Conservation (phyloP, 2,329 filamentous ascomycete genomes). For the Cadophora gregata region DNA sequence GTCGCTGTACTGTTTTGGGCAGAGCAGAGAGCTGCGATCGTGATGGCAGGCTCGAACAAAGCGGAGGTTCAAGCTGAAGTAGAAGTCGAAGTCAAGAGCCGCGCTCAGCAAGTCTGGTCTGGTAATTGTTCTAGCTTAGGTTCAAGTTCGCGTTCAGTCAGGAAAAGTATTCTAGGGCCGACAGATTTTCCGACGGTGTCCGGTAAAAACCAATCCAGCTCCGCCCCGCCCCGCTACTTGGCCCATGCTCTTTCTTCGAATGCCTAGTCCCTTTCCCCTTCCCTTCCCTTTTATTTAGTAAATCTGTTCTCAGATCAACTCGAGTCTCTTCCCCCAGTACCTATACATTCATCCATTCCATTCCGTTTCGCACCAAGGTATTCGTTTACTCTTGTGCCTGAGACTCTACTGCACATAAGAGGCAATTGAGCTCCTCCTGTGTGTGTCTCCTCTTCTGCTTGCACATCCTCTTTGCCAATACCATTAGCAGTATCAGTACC, state of each 20-base stretch:
- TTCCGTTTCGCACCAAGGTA: constrained; percentile 36
- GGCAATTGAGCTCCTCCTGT: constrained; percentile 17
- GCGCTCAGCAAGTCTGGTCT: neutral
- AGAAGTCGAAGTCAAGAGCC: constrained; percentile 14
- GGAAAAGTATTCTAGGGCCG: constrained; percentile 17
- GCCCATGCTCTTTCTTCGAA: neutral
- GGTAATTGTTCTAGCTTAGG: neutral
- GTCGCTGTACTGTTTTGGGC: too few relatives aligned
- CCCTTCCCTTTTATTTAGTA: constrained; percentile 4
- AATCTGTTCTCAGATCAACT: constrained; percentile 21
- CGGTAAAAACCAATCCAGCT: neutral
- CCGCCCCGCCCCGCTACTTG: neutral
- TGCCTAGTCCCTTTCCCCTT: too few relatives aligned
- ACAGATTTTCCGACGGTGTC: neutral
- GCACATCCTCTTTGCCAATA: neutral
- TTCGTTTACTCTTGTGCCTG: constrained; percentile 34
- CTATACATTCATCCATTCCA: too few relatives aligned
- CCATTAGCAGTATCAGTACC: too few relatives aligned
- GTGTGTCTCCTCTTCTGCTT: neutral
- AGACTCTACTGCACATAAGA: constrained; percentile 5
- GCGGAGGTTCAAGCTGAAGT: too few relatives aligned
- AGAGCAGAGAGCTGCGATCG: neutral
- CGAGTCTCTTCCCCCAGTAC: neutral
- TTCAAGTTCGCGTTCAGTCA: too few relatives aligned
- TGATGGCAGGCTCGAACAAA: neutral